These are phyloP conservation scores for Kondoa subrosea DNA, from an alignment of 768 basidiomycete genomes.

Conservation along the genomic window DNA sequence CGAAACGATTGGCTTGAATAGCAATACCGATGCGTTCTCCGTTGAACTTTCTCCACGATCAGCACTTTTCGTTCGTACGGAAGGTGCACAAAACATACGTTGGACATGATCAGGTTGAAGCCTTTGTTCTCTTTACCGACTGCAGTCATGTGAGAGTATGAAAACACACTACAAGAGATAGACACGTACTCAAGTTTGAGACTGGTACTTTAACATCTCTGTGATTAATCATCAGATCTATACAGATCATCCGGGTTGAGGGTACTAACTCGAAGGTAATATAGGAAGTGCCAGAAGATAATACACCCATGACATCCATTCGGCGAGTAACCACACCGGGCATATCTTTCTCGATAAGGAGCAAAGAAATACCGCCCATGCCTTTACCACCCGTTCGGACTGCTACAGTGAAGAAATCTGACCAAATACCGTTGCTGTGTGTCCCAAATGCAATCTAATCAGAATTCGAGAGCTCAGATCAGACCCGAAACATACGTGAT, in stretches of 20 bases:
- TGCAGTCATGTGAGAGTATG: neutral
- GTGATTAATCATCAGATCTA: neutral
- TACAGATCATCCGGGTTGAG: neutral
- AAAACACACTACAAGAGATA: neutral
- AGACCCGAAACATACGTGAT: neutral
- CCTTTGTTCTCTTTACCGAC: slow-evolving; percentile 28
- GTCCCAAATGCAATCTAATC: neutral
- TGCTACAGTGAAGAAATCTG: slow-evolving; percentile 23
- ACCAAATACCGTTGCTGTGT: slow-evolving; percentile 19
- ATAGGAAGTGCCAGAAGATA: slow-evolving; percentile 23
- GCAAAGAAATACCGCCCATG: slow-evolving; percentile 25
- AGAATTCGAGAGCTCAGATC: too few relatives aligned
- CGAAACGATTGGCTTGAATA: slow-evolving; percentile 25
- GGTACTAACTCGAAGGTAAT: slow-evolving; percentile 23
- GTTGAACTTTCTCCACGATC: slow-evolving; percentile 4
- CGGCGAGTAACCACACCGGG: slow-evolving; percentile 18
- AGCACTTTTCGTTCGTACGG: too few relatives aligned
- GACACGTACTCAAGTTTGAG: slow-evolving; percentile 21
- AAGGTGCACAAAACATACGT: slow-evolving; percentile 23
- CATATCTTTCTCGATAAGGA: slow-evolving; percentile 24
- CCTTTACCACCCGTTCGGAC: slow-evolving; percentile 24
- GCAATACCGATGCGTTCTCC: slow-evolving; percentile 18
- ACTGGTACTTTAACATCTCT: slow-evolving; percentile 26
- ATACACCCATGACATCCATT: slow-evolving; percentile 19
- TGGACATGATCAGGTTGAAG: slow-evolving; percentile 27